phyloP scores from a whole-genome alignment of 768 basidiomycete genomes.

The Phlegmacium glaucopus region DNA sequence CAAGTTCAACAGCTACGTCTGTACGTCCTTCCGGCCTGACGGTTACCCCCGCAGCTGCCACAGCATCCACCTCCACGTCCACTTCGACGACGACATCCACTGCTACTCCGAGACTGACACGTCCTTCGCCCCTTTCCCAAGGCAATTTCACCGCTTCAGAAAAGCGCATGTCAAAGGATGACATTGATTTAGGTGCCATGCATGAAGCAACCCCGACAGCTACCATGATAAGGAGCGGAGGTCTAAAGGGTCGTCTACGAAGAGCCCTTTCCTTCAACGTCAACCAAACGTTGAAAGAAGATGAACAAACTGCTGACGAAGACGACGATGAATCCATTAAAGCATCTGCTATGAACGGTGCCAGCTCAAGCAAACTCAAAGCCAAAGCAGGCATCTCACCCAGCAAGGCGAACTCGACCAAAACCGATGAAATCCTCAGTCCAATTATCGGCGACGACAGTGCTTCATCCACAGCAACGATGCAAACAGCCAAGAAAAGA shows the following conservation, averaged over 20 bases:
- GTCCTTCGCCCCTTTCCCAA: slow-evolving; percentile 72
- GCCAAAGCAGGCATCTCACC: slow-evolving; percentile 27
- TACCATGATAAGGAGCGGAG: slow-evolving; percentile 51
- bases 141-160: slow-evolving; percentile 60
- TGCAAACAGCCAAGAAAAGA: slow-evolving; percentile 63
- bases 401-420: slow-evolving; percentile 17
- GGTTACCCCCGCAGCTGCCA: slow-evolving; percentile 14
- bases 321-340: slow-evolving; percentile 53
- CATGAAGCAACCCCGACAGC: slow-evolving; percentile 35
- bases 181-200: slow-evolving; percentile 60
- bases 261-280: slow-evolving; percentile 68
- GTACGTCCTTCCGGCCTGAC: slow-evolving; percentile 22
- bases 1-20: slow-evolving; percentile 38
- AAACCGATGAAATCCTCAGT: slow-evolving; percentile 17
- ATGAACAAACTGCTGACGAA: slow-evolving; percentile 21
- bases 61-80: slow-evolving; percentile 33
- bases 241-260: slow-evolving; percentile 74
- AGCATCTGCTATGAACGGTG: slow-evolving; percentile 30
- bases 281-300: slow-evolving; percentile 48
- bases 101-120: slow-evolving; percentile 36
- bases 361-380: slow-evolving; percentile 27
- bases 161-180: slow-evolving; percentile 75
- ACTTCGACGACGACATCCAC: slow-evolving; percentile 37
- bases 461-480: slow-evolving; percentile 39
- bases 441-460: slow-evolving; percentile 36